phyloP scores from a whole-genome alignment of 2,329 filamentous ascomycete genomes.

The Fonsecaea erecta region DNA sequence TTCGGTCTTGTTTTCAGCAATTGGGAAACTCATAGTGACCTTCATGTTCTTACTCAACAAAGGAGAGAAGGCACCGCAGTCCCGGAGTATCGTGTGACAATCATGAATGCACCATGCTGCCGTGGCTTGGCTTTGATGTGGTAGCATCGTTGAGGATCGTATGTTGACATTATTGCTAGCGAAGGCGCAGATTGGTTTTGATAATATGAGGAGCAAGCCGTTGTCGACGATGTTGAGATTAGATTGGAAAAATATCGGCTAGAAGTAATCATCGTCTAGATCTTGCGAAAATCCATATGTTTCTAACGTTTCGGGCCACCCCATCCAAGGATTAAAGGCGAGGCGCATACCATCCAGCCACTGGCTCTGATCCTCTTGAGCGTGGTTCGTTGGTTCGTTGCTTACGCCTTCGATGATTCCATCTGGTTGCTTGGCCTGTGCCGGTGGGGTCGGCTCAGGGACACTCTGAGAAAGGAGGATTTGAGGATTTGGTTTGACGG shows the following conservation, averaged over 20 bases:
- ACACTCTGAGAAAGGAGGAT: conserved; percentile 14
- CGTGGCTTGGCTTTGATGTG: background rate
- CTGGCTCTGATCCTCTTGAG: conserved; percentile 13
- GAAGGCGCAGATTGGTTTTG: background rate
- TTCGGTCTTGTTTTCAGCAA: conserved; percentile 23
- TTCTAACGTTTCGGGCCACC: conserved; percentile 24
- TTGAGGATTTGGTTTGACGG: conserved; percentile 9
- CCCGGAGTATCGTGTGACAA: background rate
- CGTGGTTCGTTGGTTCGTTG: conserved; percentile 20
- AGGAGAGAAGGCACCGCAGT: conserved; percentile 15
- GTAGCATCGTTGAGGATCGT: background rate
- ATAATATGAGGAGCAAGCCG: background rate
- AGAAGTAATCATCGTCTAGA: conserved; percentile 27
- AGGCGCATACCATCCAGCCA: conserved; percentile 26
- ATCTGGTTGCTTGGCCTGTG: conserved; percentile 7
- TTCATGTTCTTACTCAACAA: conserved; percentile 31
- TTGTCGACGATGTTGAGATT: background rate
- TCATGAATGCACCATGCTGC: background rate
- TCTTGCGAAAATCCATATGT: conserved; percentile 27
- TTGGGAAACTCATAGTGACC: conserved; percentile 30
- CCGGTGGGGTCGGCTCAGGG: background rate
- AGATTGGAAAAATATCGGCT: background rate
- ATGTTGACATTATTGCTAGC: conserved; percentile 1
- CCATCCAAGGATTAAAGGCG: conserved; percentile 30
- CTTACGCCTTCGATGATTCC: background rate